These are phyloP conservation scores for Monascus purpureus DNA, from an alignment of 495 filamentous ascomycete species.

Conservation along the genomic window DNA sequence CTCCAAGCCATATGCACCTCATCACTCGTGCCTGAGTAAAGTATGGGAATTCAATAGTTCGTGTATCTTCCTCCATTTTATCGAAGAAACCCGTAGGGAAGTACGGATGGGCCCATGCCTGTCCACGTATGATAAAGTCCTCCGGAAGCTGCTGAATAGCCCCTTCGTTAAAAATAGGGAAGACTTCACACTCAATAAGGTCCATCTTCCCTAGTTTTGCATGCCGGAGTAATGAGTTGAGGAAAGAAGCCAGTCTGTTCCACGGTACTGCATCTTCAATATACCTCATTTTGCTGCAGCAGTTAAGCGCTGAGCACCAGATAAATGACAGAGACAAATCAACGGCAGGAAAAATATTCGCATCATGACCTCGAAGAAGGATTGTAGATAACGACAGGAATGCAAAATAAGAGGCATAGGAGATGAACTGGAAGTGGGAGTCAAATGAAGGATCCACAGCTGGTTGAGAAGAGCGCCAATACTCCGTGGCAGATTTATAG, in stretches of 20 bases:
- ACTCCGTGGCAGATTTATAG: slow-evolving; percentile 8
- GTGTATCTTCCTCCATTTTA: slow-evolving; percentile 63
- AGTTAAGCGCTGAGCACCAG: slow-evolving; percentile 39
- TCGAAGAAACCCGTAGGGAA: slow-evolving; percentile 60
- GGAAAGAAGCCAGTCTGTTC: slow-evolving; percentile 42
- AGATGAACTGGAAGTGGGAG: slow-evolving; percentile 7
- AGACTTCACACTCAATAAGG: slow-evolving; percentile 36
- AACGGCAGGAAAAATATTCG: slow-evolving; percentile 49
- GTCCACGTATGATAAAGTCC: slow-evolving; percentile 68
- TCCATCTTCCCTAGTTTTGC: slow-evolving; percentile 20
- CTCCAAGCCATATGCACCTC: slow-evolving; percentile 61
- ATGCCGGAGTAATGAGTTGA: slow-evolving; percentile 48
- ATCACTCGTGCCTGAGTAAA: slow-evolving; percentile 52
- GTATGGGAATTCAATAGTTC: slow-evolving; percentile 52
- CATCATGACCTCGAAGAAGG: slow-evolving; percentile 45
- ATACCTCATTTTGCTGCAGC: slow-evolving; percentile 30
- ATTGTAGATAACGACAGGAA: slow-evolving; percentile 38
- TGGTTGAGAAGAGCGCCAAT: slow-evolving; percentile 4
- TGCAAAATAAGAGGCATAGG: slow-evolving; percentile 26
- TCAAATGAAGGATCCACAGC: not conserved
- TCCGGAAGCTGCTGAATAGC: slow-evolving; percentile 56
- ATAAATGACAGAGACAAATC: slow-evolving; percentile 61
- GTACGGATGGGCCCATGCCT: slow-evolving; percentile 54
- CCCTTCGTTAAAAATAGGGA: slow-evolving; percentile 39
- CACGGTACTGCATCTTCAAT: slow-evolving; percentile 52